Evolutionary conservation across 371 early-diverging fungal genomes (phyloP).

Genomic region (Mortierella sp.): DNA sequence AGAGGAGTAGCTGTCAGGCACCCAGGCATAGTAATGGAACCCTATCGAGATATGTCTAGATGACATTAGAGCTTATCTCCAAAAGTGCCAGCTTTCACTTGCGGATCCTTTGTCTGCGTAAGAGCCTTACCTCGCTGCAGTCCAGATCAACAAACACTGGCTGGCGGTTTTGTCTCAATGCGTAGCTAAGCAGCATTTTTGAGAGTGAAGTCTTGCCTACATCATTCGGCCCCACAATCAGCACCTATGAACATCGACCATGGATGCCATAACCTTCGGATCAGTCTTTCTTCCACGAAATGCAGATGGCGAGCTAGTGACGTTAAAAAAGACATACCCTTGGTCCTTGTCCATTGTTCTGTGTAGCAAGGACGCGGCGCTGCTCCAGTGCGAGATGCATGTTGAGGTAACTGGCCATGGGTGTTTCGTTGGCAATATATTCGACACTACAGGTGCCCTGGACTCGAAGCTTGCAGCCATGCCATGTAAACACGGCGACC

Average conservation of each 20-base stretch:
- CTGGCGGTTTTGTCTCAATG: slow-evolving; percentile 74
- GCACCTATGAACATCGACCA: slow-evolving; percentile 57
- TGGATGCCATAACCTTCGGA: background rate
- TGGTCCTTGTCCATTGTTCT: slow-evolving; percentile 68
- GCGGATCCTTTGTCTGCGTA: no score
- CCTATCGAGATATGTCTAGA: slow-evolving; percentile 62
- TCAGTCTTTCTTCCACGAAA: background rate
- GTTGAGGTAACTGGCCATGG: slow-evolving; percentile 91
- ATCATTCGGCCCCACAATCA: slow-evolving; percentile 92
- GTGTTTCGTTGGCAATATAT: slow-evolving; percentile 93
- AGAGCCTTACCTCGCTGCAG: slow-evolving; percentile 77
- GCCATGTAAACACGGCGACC: slow-evolving; percentile 94
- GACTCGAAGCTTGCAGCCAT: slow-evolving; percentile 84
- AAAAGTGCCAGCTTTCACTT: no score
- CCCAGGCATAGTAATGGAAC: slow-evolving; percentile 88
- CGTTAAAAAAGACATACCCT: slow-evolving; percentile 54
- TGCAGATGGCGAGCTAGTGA: no score
- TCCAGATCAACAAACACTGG: slow-evolving; percentile 91
- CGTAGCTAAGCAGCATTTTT: slow-evolving; percentile 88
- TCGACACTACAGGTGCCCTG: slow-evolving; percentile 79
- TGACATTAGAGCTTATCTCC: no score
- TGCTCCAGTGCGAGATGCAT: slow-evolving; percentile 90
- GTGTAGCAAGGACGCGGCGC: slow-evolving; percentile 68
- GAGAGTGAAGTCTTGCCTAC: slow-evolving; percentile 91
- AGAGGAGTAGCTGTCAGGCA: slow-evolving; percentile 84